Conservation (phyloP, 345 rosid genomes). For the Lenwebbia sp. region DNA sequence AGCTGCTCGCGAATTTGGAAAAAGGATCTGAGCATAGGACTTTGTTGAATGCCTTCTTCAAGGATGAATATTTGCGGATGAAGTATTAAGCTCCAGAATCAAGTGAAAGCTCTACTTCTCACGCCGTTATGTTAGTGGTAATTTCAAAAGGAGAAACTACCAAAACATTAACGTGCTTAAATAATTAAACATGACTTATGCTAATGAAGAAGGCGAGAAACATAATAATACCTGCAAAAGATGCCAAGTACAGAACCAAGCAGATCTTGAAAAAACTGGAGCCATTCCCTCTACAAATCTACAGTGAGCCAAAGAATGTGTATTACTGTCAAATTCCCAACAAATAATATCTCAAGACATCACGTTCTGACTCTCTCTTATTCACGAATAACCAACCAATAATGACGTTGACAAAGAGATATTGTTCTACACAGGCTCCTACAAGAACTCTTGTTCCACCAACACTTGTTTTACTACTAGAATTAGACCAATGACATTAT, state of each 20-base stretch:
- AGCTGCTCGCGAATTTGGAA: not conserved
- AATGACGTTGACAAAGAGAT: not conserved
- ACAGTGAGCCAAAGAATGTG: not conserved
- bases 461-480: not conserved
- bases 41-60: not conserved
- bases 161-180: not conserved
- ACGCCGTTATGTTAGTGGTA: not conserved
- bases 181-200: not conserved
- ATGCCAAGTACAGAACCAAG: slow-evolving; percentile 99
- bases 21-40: not conserved
- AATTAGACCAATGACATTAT: not conserved
- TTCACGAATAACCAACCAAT: not conserved
- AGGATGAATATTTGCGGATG: not conserved
- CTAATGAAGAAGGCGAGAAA: not conserved
- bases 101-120: not conserved
- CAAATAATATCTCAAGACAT: not conserved
- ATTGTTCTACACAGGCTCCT: not conserved
- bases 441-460: not conserved
- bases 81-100: not conserved
- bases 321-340: not conserved
- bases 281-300: slow-evolving; percentile 99
- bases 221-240: slow-evolving; percentile 67
- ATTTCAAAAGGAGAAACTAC: not conserved
- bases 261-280: slow-evolving; percentile 95
- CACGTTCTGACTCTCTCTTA: not conserved